Evolutionary conservation across 192 early-diverging fungal species (phyloP).

Genomic region (Jimgerdemannia flammicorona): DNA sequence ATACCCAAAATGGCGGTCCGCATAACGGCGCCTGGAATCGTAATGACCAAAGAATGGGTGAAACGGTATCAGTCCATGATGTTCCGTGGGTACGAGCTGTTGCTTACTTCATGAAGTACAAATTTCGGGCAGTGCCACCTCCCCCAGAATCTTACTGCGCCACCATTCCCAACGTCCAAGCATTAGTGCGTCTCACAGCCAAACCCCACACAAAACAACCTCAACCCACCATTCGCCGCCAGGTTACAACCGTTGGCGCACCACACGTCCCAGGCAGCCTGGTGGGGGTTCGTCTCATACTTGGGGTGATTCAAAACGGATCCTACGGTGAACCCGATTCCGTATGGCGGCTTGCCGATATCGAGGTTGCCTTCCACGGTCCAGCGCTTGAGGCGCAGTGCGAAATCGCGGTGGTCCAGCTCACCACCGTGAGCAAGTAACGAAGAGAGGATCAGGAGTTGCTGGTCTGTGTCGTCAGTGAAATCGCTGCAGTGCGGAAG

Average conservation of each 20-base stretch:
- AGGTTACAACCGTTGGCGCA: constrained; percentile 16
- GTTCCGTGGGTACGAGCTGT: too few relatives aligned
- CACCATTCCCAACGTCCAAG: background rate
- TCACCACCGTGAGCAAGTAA: constrained; percentile 41
- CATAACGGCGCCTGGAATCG: constrained; percentile 26
- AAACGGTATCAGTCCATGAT: too few relatives aligned
- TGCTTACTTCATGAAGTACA: too few relatives aligned
- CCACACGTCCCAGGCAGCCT: constrained; percentile 40
- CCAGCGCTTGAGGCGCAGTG: constrained; percentile 47
- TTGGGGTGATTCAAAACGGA: constrained; percentile 37
- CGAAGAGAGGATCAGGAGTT: constrained; percentile 49
- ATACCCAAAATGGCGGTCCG: constrained; percentile 34
- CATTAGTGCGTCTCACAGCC: background rate
- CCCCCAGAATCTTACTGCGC: background rate
- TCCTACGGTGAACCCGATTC: constrained; percentile 50
- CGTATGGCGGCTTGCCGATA: constrained; percentile 50
- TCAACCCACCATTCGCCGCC: constrained; percentile 31
- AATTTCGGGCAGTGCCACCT: too few relatives aligned
- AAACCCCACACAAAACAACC: background rate
- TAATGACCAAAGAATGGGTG: too few relatives aligned
- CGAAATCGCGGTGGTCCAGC: constrained; percentile 48
- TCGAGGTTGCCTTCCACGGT: constrained; percentile 45
- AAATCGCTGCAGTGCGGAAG: constrained; percentile 25
- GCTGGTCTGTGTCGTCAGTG: constrained; percentile 57
- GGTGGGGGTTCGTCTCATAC: constrained; percentile 43